Conservation (phyloP, 1,284 basidiomycete species). For the Gymnopus androsaceus region DNA sequence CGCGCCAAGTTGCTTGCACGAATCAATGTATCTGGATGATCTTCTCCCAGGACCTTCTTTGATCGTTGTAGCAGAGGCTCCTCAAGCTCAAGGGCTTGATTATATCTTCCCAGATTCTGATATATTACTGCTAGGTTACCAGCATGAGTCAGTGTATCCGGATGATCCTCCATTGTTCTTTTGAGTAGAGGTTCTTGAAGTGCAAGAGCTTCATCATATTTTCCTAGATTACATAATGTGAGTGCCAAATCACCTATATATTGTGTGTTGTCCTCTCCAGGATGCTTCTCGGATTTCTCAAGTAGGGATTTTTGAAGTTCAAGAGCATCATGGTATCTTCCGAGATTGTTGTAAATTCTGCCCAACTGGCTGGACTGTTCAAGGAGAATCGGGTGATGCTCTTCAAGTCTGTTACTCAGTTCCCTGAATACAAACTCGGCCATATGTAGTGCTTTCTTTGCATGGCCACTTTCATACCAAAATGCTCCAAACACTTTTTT, state of each 20-base stretch:
- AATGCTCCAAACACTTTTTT: too few species aligned
- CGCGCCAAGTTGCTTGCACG: background rate
- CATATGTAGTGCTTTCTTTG: background rate
- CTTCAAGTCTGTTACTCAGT: background rate
- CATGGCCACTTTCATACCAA: background rate
- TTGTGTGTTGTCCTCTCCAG: background rate
- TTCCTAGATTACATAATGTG: background rate
- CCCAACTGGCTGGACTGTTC: background rate
- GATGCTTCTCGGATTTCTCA: background rate
- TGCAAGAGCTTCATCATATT: background rate
- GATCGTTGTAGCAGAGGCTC: background rate
- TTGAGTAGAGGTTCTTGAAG: background rate
- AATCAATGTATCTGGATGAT: background rate
- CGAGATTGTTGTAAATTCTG: background rate
- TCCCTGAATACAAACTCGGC: too few species aligned
- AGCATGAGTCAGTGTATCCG: too few species aligned
- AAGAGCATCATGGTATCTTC: background rate
- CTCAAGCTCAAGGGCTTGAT: background rate
- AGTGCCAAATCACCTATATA: background rate
- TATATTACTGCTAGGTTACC: too few species aligned
- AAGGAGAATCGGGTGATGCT: background rate
- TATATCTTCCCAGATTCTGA: background rate
- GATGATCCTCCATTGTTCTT: background rate
- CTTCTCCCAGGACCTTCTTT: background rate
- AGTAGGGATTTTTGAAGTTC: background rate